phyloP scores from a whole-genome alignment of 169 alveolate species.

The Eimeria sp. region DNA sequence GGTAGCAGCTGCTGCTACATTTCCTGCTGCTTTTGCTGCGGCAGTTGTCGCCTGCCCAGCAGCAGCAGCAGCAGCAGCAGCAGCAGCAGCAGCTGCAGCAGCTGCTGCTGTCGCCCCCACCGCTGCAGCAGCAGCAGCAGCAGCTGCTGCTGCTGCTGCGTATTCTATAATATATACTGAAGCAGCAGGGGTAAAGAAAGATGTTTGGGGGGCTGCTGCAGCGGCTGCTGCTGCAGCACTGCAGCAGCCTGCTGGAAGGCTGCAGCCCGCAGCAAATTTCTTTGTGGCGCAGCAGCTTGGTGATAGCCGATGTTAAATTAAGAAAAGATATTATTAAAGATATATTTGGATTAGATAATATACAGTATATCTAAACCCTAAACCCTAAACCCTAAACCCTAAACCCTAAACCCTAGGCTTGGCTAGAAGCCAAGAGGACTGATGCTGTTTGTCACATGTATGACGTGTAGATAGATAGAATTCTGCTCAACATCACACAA shows the following conservation, averaged over 20 bases:
- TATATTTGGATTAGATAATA: background rate
- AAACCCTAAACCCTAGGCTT: too few relatives aligned
- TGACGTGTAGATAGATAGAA: too few relatives aligned
- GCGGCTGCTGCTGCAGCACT: slow-evolving; percentile 58
- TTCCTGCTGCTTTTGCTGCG: too few relatives aligned
- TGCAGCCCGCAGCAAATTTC: slow-evolving; percentile 8
- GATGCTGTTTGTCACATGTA: too few relatives aligned
- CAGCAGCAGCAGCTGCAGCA: background rate
- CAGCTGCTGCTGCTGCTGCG: background rate
- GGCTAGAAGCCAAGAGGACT: too few relatives aligned
- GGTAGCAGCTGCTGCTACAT: too few relatives aligned
- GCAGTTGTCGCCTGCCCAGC: too few relatives aligned
- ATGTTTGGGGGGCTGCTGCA: slow-evolving; percentile 32
- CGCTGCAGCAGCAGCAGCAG: background rate
- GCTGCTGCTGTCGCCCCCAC: background rate
- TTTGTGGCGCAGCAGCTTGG: background rate
- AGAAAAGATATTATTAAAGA: background rate
- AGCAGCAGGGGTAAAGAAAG: background rate
- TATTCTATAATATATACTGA: background rate
- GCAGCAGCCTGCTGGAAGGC: slow-evolving; percentile 30
- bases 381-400: slow-evolving; percentile 33
- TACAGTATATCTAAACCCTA: slow-evolving; percentile 12
- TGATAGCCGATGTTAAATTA: background rate
- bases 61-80: slow-evolving; percentile 26
- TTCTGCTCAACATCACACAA: too few relatives aligned